These are phyloP conservation scores for Trichoderma guizhouense DNA, from an alignment of 2,329 filamentous ascomycete species.

Conservation along the genomic window DNA sequence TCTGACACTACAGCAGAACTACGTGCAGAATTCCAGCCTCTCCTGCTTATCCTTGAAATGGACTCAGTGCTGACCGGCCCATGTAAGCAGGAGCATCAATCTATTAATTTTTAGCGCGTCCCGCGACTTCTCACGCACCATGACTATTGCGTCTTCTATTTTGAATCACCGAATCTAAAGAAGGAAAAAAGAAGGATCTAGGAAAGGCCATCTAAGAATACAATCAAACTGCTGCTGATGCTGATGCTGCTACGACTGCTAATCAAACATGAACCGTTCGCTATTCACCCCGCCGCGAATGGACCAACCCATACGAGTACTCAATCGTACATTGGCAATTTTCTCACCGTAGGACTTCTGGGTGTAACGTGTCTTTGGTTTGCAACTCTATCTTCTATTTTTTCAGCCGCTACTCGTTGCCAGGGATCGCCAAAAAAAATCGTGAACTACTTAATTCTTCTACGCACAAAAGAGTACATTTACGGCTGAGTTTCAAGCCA, in stretches of 20 bases:
- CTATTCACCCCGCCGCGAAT: not conserved
- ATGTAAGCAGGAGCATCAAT: not conserved
- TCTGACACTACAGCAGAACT: conserved; percentile 1
- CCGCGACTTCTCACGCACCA: not conserved
- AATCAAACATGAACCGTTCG: not conserved
- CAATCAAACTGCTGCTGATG: not conserved
- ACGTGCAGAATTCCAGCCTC: not conserved
- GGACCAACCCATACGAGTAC: not conserved
- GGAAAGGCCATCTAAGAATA: not conserved
- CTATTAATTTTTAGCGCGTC: not conserved
- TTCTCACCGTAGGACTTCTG: not conserved
- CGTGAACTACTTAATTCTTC: not conserved
- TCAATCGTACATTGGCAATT: not conserved
- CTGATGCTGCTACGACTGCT: not conserved
- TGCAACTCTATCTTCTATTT: not conserved
- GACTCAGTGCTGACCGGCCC: not conserved
- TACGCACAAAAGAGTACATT: not conserved
- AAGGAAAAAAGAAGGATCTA: not conserved
- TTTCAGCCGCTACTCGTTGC: not conserved
- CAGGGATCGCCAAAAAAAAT: not conserved
- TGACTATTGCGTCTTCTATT: not conserved
- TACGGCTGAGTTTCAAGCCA: not conserved
- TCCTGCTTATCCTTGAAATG: not conserved
- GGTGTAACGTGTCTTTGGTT: conserved; percentile 9
- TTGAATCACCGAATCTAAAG: not conserved